Base-by-base conservation (phyloP, 2,329 filamentous ascomycete species). In the Ophiostoma australiae region DNA sequence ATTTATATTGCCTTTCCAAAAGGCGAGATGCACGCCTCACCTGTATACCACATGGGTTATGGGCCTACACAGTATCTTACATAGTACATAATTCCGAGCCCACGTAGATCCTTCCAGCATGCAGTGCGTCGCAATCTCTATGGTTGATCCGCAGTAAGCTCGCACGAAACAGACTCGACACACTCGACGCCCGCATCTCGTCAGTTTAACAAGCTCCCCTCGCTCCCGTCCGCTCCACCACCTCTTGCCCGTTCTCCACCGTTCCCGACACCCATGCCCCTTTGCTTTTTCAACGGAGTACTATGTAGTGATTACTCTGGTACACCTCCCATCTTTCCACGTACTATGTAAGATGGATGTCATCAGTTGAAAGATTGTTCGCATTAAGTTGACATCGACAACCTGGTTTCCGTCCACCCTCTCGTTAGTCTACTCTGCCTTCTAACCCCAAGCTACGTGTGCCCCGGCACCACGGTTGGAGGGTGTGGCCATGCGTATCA, bases 401-500 rank as follows among this genome's bases (percentile, higher is more conserved):
- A 33, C 27, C n/a, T 63, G 58, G 27, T 13, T 58, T 15, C 58
- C 58, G 27, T 63, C 58, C 58, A 63, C 58, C 23, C 58, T 61
- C 13, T 33, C 13, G 27, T 2, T 63, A 33, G 58, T 27, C 27
- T 33, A 17, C 13, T 33, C 58, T 7, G 27, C 7, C 27, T 23
- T 33, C n/a, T 63, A 63, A n/a, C 1, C 15, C 13, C 17, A 15
- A 23, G 35, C 33, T 23, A 35, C 35, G 63, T 31, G 35, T 17
- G 31, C 52, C 67, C 70, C 70, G 33, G 66, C 66, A 63, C 35
- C 27, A 17, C 33, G 66, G 67, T 35, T 71, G 70, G 70, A 44
- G 70, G 70, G 70, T 71, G 67, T 71, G 70, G 55, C 35, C 17
- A 39, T 71, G 48, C 48, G 41, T 68, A 33, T 48, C 27, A 63